Evolutionary conservation across 805 yeast genomes (phyloP).

Genomic region (Sugiyamaella qingdaonensis): DNA sequence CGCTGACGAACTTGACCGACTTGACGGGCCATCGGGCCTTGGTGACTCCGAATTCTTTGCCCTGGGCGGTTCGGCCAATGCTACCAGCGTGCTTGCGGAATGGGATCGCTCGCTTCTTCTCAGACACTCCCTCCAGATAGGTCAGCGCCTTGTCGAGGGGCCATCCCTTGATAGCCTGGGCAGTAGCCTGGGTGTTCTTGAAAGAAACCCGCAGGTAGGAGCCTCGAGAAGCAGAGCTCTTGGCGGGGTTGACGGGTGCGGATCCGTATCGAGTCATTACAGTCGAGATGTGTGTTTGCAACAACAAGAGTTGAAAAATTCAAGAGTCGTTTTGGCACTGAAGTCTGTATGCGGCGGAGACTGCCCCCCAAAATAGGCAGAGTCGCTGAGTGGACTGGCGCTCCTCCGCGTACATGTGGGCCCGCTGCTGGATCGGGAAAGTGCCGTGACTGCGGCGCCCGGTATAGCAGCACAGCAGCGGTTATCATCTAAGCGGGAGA

Average conservation of each 20-base stretch:
- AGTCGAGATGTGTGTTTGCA: slow-evolving; percentile 2
- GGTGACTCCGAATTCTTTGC: slow-evolving; percentile 99
- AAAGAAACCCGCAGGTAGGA: slow-evolving; percentile 97
- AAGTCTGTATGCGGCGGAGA: not conserved
- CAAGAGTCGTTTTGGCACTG: not conserved
- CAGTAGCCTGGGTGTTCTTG: slow-evolving; percentile 99
- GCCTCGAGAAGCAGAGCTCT: slow-evolving; percentile 99
- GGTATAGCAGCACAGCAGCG: too few species aligned
- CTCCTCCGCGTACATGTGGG: not conserved
- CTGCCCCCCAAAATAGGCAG: not conserved
- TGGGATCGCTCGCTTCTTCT: slow-evolving; percentile 99
- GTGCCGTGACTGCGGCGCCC: slow-evolving; percentile 1
- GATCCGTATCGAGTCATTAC: slow-evolving; percentile 99
- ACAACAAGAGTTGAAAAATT: slow-evolving; percentile 4
- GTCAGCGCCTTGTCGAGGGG: slow-evolving; percentile 90
- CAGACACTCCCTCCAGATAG: slow-evolving; percentile 93
- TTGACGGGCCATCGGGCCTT: slow-evolving; percentile 99
- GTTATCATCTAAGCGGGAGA: too few species aligned
- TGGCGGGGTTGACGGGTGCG: slow-evolving; percentile 98
- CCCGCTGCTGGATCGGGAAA: not conserved
- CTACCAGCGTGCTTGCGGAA: slow-evolving; percentile 97
- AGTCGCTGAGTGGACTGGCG: not conserved
- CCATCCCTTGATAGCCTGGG: slow-evolving; percentile 98
- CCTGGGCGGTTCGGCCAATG: slow-evolving; percentile 99
- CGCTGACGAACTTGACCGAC: slow-evolving; percentile 93